phyloP scores from a whole-genome alignment of 176 grass and related monocot species.

The Eremochloa ophiuroides region DNA sequence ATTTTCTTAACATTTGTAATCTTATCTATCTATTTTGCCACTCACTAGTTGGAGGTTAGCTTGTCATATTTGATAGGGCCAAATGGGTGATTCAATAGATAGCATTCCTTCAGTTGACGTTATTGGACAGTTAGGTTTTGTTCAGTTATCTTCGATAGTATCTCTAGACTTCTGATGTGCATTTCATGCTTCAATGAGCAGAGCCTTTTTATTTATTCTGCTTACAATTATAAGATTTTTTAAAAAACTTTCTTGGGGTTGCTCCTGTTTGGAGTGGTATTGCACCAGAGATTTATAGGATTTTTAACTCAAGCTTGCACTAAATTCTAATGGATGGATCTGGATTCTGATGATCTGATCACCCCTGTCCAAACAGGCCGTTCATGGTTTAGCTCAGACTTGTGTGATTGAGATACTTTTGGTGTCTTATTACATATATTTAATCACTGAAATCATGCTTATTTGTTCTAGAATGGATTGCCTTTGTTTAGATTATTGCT shows the following conservation, averaged over 20 bases:
- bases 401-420: slow-evolving; percentile 10
- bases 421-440: not conserved
- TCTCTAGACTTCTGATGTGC: not conserved
- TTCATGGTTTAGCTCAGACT: not conserved
- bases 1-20: not conserved
- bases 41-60: not conserved
- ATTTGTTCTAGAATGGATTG: not conserved
- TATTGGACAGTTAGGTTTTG: not conserved
- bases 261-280: not conserved
- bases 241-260: not conserved
- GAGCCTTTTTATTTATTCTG: not conserved
- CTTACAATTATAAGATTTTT: not conserved
- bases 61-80: not conserved
- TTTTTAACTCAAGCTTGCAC: not conserved
- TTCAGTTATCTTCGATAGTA: slow-evolving; percentile 1
- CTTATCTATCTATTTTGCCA: not conserved
- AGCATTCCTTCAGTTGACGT: not conserved
- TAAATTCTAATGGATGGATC: not conserved
- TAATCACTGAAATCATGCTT: slow-evolving; percentile 15
- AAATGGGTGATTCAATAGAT: not conserved
- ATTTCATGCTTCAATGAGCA: not conserved
- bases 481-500: not conserved
- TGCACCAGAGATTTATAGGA: not conserved
- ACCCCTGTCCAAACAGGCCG: not conserved
- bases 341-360: not conserved